Evolutionary conservation across 2,329 filamentous ascomycete species (phyloP).

Genomic region (Neoascochyta sp.): DNA sequence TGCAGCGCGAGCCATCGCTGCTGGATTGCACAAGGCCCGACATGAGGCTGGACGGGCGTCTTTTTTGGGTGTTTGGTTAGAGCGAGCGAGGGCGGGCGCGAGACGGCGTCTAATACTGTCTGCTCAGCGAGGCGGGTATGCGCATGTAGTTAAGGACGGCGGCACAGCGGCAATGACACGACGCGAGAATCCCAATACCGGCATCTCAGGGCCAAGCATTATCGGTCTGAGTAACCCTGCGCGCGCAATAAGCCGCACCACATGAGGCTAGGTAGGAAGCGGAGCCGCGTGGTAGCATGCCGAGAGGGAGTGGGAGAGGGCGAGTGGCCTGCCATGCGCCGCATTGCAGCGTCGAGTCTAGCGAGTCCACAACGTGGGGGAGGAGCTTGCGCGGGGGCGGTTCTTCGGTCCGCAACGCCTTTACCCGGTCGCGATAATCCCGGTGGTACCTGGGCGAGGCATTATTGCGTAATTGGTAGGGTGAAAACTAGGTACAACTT

Average conservation of each 20-base stretch:
- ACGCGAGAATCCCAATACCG: background rate
- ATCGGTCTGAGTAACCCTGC: conserved; percentile 24
- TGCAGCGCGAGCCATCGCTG: conserved; percentile 53
- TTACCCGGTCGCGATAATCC: conserved; percentile 21
- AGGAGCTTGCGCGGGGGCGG: conserved; percentile 28
- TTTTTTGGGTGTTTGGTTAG: background rate
- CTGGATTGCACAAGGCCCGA: conserved; percentile 42
- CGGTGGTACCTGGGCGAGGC: no score
- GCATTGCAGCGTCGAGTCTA: no score
- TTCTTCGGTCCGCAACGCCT: conserved; percentile 33
- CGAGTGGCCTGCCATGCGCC: no score
- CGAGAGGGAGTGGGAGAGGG: no score
- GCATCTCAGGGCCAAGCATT: conserved; percentile 1
- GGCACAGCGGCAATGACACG: no score
- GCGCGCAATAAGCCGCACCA: conserved; percentile 21
- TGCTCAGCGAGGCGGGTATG: no score
- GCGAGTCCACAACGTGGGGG: conserved; percentile 32
- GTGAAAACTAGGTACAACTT: no score
- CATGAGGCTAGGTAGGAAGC: conserved; percentile 5
- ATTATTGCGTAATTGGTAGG: no score
- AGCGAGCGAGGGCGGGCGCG: no score
- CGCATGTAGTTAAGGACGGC: no score
- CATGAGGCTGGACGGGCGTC: conserved; percentile 20
- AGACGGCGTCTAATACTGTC: no score
- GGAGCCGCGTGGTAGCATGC: conserved; percentile 14